phyloP scores from a whole-genome alignment of 495 filamentous ascomycete species.

The Xylaria sp. region DNA sequence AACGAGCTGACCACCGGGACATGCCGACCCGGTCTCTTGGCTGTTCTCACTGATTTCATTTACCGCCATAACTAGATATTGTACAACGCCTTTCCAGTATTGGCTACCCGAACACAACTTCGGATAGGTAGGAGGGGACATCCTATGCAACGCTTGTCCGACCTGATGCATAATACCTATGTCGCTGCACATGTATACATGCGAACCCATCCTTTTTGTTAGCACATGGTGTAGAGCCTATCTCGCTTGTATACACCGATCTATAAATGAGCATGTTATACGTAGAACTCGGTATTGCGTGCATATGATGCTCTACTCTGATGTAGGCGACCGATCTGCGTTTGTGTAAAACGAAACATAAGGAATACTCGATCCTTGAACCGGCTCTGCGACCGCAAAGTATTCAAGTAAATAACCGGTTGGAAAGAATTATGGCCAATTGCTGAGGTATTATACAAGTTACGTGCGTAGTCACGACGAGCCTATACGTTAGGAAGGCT shows the following conservation, averaged over 20 bases:
- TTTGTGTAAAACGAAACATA: not conserved
- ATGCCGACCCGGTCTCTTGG: slow-evolving; percentile 23
- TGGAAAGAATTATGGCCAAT: not conserved
- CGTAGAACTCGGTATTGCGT: not conserved
- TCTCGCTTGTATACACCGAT: not conserved
- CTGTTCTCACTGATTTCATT: too few relatives aligned
- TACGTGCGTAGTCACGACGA: not conserved
- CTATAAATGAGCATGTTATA: not conserved
- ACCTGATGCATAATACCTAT: not conserved
- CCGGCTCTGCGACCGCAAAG: not conserved
- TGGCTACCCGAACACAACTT: too few relatives aligned
- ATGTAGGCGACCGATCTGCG: not conserved
- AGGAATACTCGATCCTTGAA: not conserved
- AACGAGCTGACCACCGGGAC: slow-evolving; percentile 19
- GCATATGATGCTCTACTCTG: not conserved
- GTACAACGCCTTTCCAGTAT: too few relatives aligned
- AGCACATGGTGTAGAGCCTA: not conserved
- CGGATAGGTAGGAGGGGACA: too few relatives aligned
- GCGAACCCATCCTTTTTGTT: not conserved
- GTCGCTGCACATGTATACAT: not conserved
- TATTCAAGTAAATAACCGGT: not conserved
- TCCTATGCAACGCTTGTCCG: too few relatives aligned
- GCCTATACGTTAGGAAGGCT: not conserved
- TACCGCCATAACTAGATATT: too few relatives aligned
- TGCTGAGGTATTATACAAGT: not conserved